Percentiles rank a stretch among this genome's conserved stretches.
These are phyloP conservation scores for Nannochloropsis salina DNA, from an alignment of 108 stramenopile species.

Conservation along the genomic window DNA sequence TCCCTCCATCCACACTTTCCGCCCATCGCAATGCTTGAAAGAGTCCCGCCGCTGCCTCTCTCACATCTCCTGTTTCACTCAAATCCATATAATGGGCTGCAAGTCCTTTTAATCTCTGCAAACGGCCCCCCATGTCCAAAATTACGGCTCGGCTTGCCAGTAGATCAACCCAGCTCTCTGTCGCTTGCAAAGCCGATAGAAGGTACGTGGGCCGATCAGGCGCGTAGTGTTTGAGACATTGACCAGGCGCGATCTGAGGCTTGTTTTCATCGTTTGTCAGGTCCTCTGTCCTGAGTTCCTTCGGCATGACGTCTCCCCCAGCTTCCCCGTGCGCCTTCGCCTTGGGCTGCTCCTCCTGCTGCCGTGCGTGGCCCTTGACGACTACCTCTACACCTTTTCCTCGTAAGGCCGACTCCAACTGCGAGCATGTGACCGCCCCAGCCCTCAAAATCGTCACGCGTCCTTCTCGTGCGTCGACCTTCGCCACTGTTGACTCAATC, in stretches of 20 bases:
- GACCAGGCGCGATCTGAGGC: constrained; percentile 77
- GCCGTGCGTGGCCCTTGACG: not conserved
- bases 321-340: not conserved
- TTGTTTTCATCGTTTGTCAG: constrained; percentile 49
- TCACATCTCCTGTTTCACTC: constrained; percentile 15
- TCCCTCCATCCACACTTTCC: constrained; percentile 15
- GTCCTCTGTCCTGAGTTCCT: not conserved
- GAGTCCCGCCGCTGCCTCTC: constrained; percentile 35
- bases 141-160: constrained; percentile 50
- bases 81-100: constrained; percentile 31
- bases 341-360: not conserved
- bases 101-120: constrained; percentile 58
- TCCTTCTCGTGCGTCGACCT: constrained; percentile 26
- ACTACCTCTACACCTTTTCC: constrained; percentile 33
- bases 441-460: constrained; percentile 20
- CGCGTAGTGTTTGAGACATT: constrained; percentile 88
- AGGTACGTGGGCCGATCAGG: constrained; percentile 80
- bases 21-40: constrained; percentile 41
- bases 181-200: constrained; percentile 22
- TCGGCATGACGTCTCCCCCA: no score
- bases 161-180: not conserved
- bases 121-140: constrained; percentile 70
- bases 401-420: constrained; percentile 61
- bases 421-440: constrained; percentile 61
- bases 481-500: constrained; percentile 63